A percentile compares a stretch with the other conserved stretches of the same genome.
These are phyloP conservation scores for Handroanthus guayacan DNA, from an alignment of 257 asterid genomes.

Conservation along the genomic window DNA sequence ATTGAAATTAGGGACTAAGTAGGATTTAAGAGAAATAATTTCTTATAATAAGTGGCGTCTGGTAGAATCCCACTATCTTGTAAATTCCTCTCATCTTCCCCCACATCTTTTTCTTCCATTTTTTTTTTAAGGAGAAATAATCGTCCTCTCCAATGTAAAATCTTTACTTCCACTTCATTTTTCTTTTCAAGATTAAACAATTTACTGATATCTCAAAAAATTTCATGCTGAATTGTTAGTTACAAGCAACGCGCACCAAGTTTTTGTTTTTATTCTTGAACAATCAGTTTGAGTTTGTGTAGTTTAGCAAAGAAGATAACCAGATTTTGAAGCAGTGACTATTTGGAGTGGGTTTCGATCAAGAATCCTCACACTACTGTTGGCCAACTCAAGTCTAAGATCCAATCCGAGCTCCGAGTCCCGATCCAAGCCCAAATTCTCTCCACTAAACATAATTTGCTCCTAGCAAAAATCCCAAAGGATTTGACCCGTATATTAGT, in stretches of 20 bases:
- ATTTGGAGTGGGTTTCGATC: slow-evolving; percentile 83
- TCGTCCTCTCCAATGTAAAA: too few species aligned
- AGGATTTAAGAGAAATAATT: too few species aligned
- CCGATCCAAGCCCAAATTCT: slow-evolving; percentile 80
- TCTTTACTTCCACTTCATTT: slow-evolving; percentile 36
- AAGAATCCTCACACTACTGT: slow-evolving; percentile 70
- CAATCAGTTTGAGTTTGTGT: not conserved
- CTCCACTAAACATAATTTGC: slow-evolving; percentile 83
- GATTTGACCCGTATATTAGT: slow-evolving; percentile 59
- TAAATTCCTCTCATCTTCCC: slow-evolving; percentile 31
- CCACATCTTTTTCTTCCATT: too few species aligned
- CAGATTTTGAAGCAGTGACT: slow-evolving; percentile 97
- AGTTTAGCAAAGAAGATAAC: slow-evolving; percentile 71
- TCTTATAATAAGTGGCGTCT: not conserved
- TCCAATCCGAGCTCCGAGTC: slow-evolving; percentile 81
- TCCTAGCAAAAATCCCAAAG: slow-evolving; percentile 71
- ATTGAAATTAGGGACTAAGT: too few species aligned
- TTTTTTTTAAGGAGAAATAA: too few species aligned
- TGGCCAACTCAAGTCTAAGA: slow-evolving; percentile 64
- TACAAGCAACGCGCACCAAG: slow-evolving; percentile 33
- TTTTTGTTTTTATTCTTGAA: slow-evolving; percentile 39
- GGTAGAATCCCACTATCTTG: slow-evolving; percentile 3
- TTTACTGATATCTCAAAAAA: not conserved
- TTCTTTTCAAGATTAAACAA: not conserved
- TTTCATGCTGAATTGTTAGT: not conserved